Percentiles rank a stretch among this genome's conserved stretches.
Conservation (phyloP, 2,329 filamentous ascomycete species). For the Fonsecaea multimorphosa region DNA sequence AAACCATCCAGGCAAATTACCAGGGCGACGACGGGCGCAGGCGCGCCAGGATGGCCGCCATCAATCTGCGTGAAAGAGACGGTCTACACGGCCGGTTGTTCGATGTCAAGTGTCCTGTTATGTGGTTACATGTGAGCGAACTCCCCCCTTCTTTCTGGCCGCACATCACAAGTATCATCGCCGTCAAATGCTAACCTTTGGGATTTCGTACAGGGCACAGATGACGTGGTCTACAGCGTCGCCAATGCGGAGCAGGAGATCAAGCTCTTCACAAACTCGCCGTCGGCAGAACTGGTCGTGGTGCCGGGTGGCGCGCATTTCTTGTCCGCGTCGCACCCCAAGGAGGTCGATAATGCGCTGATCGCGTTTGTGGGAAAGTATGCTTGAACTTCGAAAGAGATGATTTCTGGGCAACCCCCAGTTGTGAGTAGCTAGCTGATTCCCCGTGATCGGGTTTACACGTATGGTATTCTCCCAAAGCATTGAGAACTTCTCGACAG, state of each 20-base stretch:
- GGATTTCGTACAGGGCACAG: slow-evolving; percentile 45
- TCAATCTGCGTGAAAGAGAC: slow-evolving; percentile 57
- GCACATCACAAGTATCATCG: too few relatives aligned
- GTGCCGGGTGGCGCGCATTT: slow-evolving; percentile 59
- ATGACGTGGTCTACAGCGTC: slow-evolving; percentile 51
- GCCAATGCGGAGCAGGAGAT: slow-evolving; percentile 57
- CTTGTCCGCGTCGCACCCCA: slow-evolving; percentile 55
- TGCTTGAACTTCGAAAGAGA: slow-evolving; percentile 17
- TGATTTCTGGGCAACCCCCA: not conserved
- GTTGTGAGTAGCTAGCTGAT: too few relatives aligned
- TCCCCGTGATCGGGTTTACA: too few relatives aligned
- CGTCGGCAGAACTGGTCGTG: slow-evolving; percentile 51
- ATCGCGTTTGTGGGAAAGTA: slow-evolving; percentile 46
- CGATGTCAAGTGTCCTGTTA: slow-evolving; percentile 58
- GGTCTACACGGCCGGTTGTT: slow-evolving; percentile 53
- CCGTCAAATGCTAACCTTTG: slow-evolving; percentile 15
- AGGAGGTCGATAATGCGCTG: slow-evolving; percentile 53
- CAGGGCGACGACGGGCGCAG: slow-evolving; percentile 56
- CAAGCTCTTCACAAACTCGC: slow-evolving; percentile 53
- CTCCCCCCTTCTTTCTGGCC: not conserved
- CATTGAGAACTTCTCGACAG: too few relatives aligned
- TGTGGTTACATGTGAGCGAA: slow-evolving; percentile 55
- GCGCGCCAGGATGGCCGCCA: slow-evolving; percentile 57
- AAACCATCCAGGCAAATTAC: slow-evolving; percentile 55
- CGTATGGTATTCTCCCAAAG: too few relatives aligned